phyloP scores from a whole-genome alignment of 1,284 basidiomycete species.

The Papiliotrema flavescens region DNA sequence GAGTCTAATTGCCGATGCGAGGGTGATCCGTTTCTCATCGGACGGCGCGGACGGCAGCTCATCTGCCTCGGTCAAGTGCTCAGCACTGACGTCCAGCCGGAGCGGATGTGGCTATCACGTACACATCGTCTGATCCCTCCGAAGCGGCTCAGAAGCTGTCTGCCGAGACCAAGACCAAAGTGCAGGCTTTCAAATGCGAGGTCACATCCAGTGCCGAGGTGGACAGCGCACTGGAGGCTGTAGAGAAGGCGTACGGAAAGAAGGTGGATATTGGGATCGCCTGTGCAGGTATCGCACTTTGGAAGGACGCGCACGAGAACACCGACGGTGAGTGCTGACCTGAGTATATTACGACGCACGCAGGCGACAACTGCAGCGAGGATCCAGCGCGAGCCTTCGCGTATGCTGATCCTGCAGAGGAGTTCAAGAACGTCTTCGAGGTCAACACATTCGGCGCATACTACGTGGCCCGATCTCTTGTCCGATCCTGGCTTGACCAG shows the following conservation, averaged over 20 bases:
- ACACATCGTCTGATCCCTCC: constrained; percentile 36
- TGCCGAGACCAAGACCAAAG: constrained; percentile 22
- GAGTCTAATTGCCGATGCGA: too few relatives aligned
- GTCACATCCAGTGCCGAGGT: constrained; percentile 32
- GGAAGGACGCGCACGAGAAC: constrained; percentile 40
- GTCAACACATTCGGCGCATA: constrained; percentile 44
- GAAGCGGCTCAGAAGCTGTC: constrained; percentile 22
- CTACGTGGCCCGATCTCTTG: constrained; percentile 42
- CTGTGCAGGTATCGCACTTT: constrained; percentile 36
- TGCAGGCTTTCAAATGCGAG: constrained; percentile 33
- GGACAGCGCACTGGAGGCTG: constrained; percentile 22
- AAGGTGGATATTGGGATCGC: constrained; percentile 37
- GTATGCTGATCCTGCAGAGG: constrained; percentile 17
- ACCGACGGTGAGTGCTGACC: constrained; percentile 35
- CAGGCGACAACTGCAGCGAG: too few relatives aligned
- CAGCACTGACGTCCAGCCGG: constrained; percentile 19
- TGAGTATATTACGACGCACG: neutral
- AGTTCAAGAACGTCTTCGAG: constrained; percentile 35
- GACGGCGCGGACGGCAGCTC: too few relatives aligned
- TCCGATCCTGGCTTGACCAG: constrained; percentile 38
- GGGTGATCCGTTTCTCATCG: too few relatives aligned
- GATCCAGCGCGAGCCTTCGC: too few relatives aligned
- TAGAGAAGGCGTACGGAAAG: constrained; percentile 34
- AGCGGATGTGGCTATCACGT: constrained; percentile 42
- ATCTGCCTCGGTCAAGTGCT: neutral